Base-by-base conservation (phyloP, 805 yeast genomes). In the Yamadazyma nakazawae region DNA sequence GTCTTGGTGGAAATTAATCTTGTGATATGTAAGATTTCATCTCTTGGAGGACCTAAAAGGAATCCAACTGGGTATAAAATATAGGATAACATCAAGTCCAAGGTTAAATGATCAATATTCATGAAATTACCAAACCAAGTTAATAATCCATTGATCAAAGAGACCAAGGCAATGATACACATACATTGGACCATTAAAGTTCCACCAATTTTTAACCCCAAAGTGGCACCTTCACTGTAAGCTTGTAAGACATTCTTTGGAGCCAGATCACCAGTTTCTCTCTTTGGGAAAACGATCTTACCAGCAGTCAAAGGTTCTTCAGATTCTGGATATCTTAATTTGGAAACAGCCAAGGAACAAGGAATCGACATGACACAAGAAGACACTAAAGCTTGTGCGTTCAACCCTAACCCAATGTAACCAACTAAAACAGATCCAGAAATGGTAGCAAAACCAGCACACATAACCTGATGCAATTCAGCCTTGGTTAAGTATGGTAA, bases 301-400 rank as follows among this genome's bases (percentile, higher is more conserved):
- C 82, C 80, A 40, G 68, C 59, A 24, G 84, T 74, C 39, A 80
- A 53, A 2, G 85, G 71, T 51, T 68, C 74, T 50, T 81, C 85
- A 4, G 76, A 72, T 55, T 81, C 86, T 13, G 86, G 86, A 51
- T 63, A 67, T 58, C 85, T 72, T 50, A 81, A 67, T 55, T 81
- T 81, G 13, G 84, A 76, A 18, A 80, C 77, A 3, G 84, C 83
- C 49, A 81, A 64, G 7, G 84, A 75, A 34, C 82, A 82, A 5
- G 86, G 86, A 58, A 81, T 80, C 2, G 85, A 80, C 86, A 81
- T 81, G 44, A 81, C 82, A 68, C 86, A 81, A 25, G 84, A 76
- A n/a, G 83, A 76, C 14, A 81, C 79, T 57, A 81, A 68, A 5
- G 84, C 84, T 54, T 79, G 82, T 2, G 85, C 71, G 54, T 78